phyloP scores from a whole-genome alignment of 192 early-diverging fungal genomes.

The Entomortierella beljakovae region DNA sequence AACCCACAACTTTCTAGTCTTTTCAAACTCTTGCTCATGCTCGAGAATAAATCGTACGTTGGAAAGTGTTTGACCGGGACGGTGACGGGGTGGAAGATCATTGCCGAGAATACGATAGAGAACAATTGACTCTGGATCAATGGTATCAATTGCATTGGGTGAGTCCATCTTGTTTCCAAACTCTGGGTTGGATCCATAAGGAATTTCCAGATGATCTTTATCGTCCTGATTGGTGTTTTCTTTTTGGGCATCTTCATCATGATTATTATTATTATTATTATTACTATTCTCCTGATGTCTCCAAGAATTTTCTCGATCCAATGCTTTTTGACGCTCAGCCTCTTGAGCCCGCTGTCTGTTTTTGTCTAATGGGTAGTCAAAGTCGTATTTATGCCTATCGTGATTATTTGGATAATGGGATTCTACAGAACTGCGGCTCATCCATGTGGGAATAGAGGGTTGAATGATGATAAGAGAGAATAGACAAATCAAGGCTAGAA shows the following conservation, averaged over 20 bases:
- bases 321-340: conserved; percentile 31
- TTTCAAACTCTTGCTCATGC: conserved; percentile 66
- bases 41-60: conserved; percentile 71
- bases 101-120: conserved; percentile 71
- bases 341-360: conserved; percentile 32
- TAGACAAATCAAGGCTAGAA: conserved; percentile 35
- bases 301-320: conserved; percentile 12
- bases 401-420: conserved; percentile 29
- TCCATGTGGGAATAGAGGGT: conserved; percentile 24
- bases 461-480: conserved; percentile 39
- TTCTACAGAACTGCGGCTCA: conserved; percentile 2
- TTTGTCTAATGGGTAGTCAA: conserved; percentile 45
- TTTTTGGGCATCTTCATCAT: no score
- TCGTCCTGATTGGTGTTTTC: neutral
- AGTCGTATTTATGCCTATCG: conserved; percentile 50
- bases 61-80: conserved; percentile 68
- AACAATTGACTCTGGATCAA: conserved; percentile 53
- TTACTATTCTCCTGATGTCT: neutral
- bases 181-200: conserved; percentile 4
- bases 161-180: neutral
- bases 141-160: neutral
- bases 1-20: conserved; percentile 68
- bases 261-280: neutral
- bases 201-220: neutral
- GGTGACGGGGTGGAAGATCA: conserved; percentile 72